Evolutionary conservation across 2,329 filamentous ascomycete species (phyloP).

Genomic region (Chaetomiaceae sp.): DNA sequence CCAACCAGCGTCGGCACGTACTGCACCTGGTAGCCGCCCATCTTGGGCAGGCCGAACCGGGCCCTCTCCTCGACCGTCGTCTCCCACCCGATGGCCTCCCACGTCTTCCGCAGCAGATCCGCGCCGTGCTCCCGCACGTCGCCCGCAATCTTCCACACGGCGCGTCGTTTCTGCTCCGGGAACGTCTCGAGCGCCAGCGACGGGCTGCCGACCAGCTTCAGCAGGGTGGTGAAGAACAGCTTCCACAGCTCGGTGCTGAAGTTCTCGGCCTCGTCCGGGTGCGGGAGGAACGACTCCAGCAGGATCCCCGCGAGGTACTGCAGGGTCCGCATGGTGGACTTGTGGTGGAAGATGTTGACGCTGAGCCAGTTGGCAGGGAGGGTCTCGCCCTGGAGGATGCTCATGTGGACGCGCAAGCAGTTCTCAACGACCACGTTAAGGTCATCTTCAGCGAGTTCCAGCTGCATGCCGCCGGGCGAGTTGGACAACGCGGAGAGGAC

Average conservation of each 20-base stretch:
- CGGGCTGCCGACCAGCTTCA: slow-evolving; percentile 85
- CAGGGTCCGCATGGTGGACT: slow-evolving; percentile 78
- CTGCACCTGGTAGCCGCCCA: slow-evolving; percentile 97
- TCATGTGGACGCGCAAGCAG: slow-evolving; percentile 78
- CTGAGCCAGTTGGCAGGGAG: slow-evolving; percentile 90
- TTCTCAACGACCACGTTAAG: slow-evolving; percentile 71
- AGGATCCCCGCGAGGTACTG: slow-evolving; percentile 77
- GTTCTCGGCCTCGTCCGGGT: slow-evolving; percentile 83
- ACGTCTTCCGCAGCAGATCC: slow-evolving; percentile 75
- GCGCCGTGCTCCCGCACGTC: slow-evolving; percentile 92
- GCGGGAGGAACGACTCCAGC: slow-evolving; percentile 76
- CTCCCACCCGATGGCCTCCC: slow-evolving; percentile 97
- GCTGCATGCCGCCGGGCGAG: slow-evolving; percentile 66
- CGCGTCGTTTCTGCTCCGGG: slow-evolving; percentile 90
- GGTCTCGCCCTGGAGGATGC: slow-evolving; percentile 81
- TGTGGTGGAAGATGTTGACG: slow-evolving; percentile 87
- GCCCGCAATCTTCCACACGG: slow-evolving; percentile 98
- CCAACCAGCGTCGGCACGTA: slow-evolving; percentile 91
- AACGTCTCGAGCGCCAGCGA: slow-evolving; percentile 90
- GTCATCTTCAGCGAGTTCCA: slow-evolving; percentile 70
- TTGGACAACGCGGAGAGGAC: slow-evolving; percentile 78
- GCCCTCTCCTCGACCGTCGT: slow-evolving; percentile 72
- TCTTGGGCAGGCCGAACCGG: slow-evolving; percentile 72
- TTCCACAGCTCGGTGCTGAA: slow-evolving; percentile 96
- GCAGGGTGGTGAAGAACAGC: slow-evolving; percentile 80